Conservation (phyloP, 1,284 basidiomycete genomes). For the Peniophora sp. region DNA sequence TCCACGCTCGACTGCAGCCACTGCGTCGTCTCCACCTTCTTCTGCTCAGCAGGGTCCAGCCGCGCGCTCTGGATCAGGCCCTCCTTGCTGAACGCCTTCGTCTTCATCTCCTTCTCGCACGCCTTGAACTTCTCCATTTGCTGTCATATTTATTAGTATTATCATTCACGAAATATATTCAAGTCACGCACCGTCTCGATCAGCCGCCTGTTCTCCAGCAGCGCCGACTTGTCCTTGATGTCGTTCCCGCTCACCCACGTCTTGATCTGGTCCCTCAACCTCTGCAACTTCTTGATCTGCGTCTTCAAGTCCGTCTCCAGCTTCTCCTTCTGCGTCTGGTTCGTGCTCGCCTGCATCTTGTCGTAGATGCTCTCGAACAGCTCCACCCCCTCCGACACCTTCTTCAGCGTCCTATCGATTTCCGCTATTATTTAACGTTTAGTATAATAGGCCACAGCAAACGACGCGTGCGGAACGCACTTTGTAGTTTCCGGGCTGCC, state of each 20-base stretch:
- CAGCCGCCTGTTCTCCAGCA: constrained; percentile 90
- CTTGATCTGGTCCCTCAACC: constrained; percentile 98
- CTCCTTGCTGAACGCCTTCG: constrained; percentile 99
- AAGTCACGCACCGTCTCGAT: constrained; percentile 87
- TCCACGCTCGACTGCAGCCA: constrained; percentile 90
- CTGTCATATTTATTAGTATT: constrained; percentile 34
- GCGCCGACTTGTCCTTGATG: constrained; percentile 96
- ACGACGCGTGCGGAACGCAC: constrained; percentile 29
- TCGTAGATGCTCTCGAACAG: constrained; percentile 93
- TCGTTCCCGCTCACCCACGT: constrained; percentile 98
- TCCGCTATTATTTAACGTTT: constrained; percentile 53
- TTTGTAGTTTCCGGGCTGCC: constrained; percentile 80
- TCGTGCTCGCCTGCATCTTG: constrained; percentile 91
- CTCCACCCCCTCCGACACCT: constrained; percentile 90
- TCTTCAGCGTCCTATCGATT: constrained; percentile 94
- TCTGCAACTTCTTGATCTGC: constrained; percentile 98
- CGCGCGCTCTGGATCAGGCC: constrained; percentile 92
- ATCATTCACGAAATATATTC: constrained; percentile 1
- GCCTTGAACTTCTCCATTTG: constrained; percentile 99
- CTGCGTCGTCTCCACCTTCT: constrained; percentile 84
- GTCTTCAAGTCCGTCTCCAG: constrained; percentile 93
- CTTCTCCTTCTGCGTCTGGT: constrained; percentile 96
- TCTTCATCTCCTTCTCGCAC: constrained; percentile 99
- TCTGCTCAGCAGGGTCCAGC: constrained; percentile 95
- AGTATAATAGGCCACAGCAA: not conserved